A percentile compares a stretch with the other conserved stretches of the same genome.
Evolutionary conservation across 1,139 yeast genomes (phyloP).

Genomic region (Torulaspora globosa): DNA sequence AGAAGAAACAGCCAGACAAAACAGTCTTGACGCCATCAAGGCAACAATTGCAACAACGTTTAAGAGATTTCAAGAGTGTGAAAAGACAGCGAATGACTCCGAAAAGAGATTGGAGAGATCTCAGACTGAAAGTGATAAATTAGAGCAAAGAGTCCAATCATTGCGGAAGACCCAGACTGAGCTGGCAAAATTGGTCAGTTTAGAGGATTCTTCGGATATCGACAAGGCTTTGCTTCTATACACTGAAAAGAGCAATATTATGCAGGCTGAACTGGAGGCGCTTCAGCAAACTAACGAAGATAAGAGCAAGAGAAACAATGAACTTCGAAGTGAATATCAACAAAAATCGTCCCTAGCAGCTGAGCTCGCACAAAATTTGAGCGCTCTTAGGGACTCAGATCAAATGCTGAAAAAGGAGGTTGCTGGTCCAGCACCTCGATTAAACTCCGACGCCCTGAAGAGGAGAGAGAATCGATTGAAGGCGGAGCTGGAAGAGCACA

Average conservation of each 20-base stretch:
- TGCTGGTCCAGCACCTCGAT: conserved; percentile 17
- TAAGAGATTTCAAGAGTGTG: conserved; percentile 45
- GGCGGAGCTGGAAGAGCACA: conserved; percentile 16
- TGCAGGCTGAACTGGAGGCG: conserved; percentile 20
- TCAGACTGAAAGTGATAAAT: conserved; percentile 38
- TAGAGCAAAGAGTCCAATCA: conserved; percentile 17
- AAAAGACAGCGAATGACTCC: conserved; percentile 47
- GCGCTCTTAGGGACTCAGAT: conserved; percentile 36
- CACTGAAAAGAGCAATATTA: conserved; percentile 1
- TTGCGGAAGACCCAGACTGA: conserved; percentile 13
- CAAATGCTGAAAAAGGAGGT: conserved; percentile 39
- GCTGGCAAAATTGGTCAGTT: conserved; percentile 11
- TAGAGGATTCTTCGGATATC: conserved; percentile 17
- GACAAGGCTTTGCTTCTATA: conserved; percentile 15
- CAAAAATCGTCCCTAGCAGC: conserved; percentile 53
- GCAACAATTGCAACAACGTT: conserved; percentile 47
- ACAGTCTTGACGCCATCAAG: conserved; percentile 46
- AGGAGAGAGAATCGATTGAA: conserved; percentile 9
- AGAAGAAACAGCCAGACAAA: conserved; percentile 50
- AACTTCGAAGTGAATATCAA: conserved; percentile 50
- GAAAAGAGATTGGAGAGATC: conserved; percentile 48
- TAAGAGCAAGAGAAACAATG: conserved; percentile 41
- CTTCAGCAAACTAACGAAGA: conserved; percentile 36
- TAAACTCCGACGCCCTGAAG: conserved; percentile 6
- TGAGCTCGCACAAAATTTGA: conserved; percentile 42